phyloP scores from a whole-genome alignment of 140 eudicot genomes.

The Senecio squalidus region DNA sequence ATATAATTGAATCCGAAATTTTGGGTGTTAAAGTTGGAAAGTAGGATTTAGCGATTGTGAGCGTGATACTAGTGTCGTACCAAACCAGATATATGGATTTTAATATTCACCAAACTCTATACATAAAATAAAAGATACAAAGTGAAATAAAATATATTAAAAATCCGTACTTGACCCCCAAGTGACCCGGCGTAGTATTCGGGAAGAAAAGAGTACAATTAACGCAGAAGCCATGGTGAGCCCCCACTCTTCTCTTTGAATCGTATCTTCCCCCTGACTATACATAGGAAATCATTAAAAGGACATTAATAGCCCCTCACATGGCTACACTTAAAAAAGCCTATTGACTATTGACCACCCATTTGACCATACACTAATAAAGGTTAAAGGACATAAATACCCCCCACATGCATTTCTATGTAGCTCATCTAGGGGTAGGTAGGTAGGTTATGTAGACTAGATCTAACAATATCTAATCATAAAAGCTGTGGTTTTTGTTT shows the following conservation, averaged over 20 bases:
- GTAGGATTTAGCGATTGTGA: too few relatives aligned
- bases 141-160: too few relatives aligned
- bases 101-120: too few relatives aligned
- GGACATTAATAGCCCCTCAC: conserved; percentile 28
- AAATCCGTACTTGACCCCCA: conserved; percentile 26
- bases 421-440: not conserved
- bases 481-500: conserved; percentile 11
- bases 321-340: conserved; percentile 21
- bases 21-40: too few relatives aligned
- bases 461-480: conserved; percentile 16
- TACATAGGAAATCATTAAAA: conserved; percentile 9
- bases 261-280: conserved; percentile 20
- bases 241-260: not conserved
- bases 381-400: conserved; percentile 31
- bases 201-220: conserved; percentile 25
- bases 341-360: conserved; percentile 20
- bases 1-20: too few relatives aligned
- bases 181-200: conserved; percentile 21
- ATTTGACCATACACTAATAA: conserved; percentile 21
- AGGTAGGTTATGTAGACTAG: not conserved
- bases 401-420: conserved; percentile 23
- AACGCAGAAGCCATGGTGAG: conserved; percentile 15
- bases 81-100: too few relatives aligned
- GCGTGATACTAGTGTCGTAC: too few relatives aligned
- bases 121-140: too few relatives aligned